These are phyloP conservation scores for Agaricus bisporus DNA, from an alignment of 768 basidiomycete species.

Conservation along the genomic window DNA sequence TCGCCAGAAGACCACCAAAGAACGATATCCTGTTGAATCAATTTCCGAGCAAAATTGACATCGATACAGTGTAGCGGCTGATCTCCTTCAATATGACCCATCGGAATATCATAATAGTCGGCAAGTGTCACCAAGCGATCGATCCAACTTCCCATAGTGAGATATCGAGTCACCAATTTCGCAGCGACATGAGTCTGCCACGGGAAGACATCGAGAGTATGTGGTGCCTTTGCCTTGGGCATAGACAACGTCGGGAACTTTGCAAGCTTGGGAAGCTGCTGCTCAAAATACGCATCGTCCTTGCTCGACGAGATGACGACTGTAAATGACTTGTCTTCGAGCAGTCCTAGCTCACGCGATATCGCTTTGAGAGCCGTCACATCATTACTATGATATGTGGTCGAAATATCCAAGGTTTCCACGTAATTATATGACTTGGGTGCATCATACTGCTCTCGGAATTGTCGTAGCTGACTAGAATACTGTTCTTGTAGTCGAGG, in stretches of 20 bases:
- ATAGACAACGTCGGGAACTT: constrained; percentile 88
- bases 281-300: constrained; percentile 79
- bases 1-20: constrained; percentile 96
- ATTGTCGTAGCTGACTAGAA: constrained; percentile 50
- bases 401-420: constrained; percentile 49
- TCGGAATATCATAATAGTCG: constrained; percentile 87
- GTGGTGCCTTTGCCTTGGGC: constrained; percentile 71
- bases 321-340: constrained; percentile 68
- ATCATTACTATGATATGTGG: constrained; percentile 76
- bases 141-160: constrained; percentile 73
- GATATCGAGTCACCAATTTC: constrained; percentile 81
- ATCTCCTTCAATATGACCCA: constrained; percentile 90
- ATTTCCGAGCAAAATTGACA: constrained; percentile 82
- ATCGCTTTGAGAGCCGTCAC: constrained; percentile 77
- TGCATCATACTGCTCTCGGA: constrained; percentile 31
- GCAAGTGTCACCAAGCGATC: constrained; percentile 75
- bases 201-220: constrained; percentile 74
- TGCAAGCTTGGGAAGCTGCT: constrained; percentile 56
- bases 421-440: constrained; percentile 60
- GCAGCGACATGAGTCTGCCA: constrained; percentile 83
- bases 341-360: constrained; percentile 75
- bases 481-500: constrained; percentile 75
- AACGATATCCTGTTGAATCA: constrained; percentile 83
- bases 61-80: constrained; percentile 85
- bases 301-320: constrained; percentile 84